These are phyloP conservation scores for Hypocrella siamensis DNA, from an alignment of 2,329 filamentous ascomycete genomes.

Conservation along the genomic window DNA sequence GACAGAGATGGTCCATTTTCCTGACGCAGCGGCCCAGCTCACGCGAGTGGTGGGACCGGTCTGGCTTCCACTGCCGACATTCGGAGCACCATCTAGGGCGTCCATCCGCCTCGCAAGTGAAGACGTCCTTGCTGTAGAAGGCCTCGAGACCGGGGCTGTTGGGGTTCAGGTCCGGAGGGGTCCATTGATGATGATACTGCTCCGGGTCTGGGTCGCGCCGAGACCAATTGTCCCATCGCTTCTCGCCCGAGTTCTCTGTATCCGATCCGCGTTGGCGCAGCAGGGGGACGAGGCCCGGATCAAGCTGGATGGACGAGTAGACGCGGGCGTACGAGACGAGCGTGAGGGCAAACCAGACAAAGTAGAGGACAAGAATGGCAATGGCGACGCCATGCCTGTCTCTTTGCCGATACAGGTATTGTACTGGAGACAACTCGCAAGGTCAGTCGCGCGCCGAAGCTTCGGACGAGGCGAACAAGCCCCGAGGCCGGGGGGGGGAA, in stretches of 20 bases:
- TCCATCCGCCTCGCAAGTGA: conserved; percentile 70
- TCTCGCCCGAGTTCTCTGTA: conserved; percentile 10
- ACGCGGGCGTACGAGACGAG: conserved; percentile 56
- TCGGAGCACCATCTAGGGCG: conserved; percentile 74
- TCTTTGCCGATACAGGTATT: conserved; percentile 46
- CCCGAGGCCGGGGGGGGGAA: not conserved
- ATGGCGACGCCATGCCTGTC: conserved; percentile 42
- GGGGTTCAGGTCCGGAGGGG: conserved; percentile 28
- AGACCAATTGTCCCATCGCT: conserved; percentile 3
- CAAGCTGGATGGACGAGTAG: conserved; percentile 46
- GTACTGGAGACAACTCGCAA: conserved; percentile 37
- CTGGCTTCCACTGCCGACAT: conserved; percentile 78
- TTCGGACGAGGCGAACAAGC: not conserved
- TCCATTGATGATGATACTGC: conserved; percentile 12
- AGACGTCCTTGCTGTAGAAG: conserved; percentile 73
- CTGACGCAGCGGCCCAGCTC: conserved; percentile 67
- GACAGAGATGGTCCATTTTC: conserved; percentile 94
- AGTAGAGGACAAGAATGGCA: conserved; percentile 57
- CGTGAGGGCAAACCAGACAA: conserved; percentile 53
- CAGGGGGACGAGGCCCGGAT: conserved; percentile 61
- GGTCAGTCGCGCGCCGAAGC: too few species aligned
- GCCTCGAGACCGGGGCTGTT: conserved; percentile 53
- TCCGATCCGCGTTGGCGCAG: conserved; percentile 18
- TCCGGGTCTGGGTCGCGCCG: conserved; percentile 11
- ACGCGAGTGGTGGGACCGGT: conserved; percentile 74